A percentile compares a stretch with the other conserved stretches of the same genome.
Conservation (phyloP, 768 basidiomycete genomes). For the Suillus hirtellus region DNA sequence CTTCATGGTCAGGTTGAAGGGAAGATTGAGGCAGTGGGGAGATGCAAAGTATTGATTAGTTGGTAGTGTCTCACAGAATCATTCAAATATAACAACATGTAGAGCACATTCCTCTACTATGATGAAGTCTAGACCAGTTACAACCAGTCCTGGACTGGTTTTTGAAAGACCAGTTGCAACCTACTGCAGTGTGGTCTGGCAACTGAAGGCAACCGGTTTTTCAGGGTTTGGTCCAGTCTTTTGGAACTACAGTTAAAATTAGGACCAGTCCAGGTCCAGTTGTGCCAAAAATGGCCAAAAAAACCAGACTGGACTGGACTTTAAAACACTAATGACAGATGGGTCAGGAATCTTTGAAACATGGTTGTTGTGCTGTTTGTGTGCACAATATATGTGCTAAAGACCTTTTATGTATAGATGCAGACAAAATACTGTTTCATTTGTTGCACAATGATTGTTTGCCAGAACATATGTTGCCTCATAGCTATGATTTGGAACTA, state of each 20-base stretch:
- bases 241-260: not conserved
- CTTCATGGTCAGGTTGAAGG: not conserved
- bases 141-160: constrained; percentile 2
- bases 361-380: no score
- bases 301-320: not conserved
- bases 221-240: not conserved
- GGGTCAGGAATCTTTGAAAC: no score
- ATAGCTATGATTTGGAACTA: no score
- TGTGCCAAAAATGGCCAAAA: not conserved
- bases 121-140: not conserved
- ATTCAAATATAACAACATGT: not conserved
- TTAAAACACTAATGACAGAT: not conserved
- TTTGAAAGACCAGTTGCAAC: not conserved
- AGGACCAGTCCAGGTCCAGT: not conserved
- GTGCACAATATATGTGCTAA: no score
- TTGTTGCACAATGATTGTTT: no score
- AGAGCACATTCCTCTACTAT: not conserved
- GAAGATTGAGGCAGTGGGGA: not conserved
- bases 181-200: not conserved
- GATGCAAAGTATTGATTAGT: constrained; percentile 1
- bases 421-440: no score
- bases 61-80: not conserved
- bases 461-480: no score
- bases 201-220: not conserved
- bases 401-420: no score